These are phyloP conservation scores for Aethionema arabicum DNA, from an alignment of 345 rosid genomes.

Conservation along the genomic window DNA sequence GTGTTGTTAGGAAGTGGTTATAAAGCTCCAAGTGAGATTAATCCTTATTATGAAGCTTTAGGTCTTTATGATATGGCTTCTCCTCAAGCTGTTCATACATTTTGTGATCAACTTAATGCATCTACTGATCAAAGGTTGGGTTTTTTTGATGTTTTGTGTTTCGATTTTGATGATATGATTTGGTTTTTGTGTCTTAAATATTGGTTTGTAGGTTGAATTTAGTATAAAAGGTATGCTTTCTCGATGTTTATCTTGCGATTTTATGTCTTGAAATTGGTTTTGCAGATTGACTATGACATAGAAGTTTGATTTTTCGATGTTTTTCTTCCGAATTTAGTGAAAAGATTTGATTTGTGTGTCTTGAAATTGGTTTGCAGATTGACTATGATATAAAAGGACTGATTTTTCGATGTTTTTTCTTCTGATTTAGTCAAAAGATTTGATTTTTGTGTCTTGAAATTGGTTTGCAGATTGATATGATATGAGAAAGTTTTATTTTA, in stretches of 20 bases:
- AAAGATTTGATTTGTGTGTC: background rate
- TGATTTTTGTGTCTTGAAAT: no score
- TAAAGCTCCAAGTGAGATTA: conserved; percentile 46
- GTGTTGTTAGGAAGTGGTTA: conserved; percentile 78
- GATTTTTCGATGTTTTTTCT: no score
- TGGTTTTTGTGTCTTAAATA: background rate
- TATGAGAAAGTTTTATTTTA: no score
- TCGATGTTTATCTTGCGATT: no score
- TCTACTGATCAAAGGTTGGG: conserved; percentile 62
- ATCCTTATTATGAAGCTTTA: conserved; percentile 82
- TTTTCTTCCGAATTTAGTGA: no score
- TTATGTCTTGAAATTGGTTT: background rate
- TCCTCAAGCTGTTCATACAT: conserved; percentile 52
- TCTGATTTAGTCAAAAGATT: no score
- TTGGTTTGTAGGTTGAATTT: conserved; percentile 43
- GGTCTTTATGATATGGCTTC: conserved; percentile 76
- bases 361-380: conserved; percentile 39
- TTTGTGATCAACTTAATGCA: conserved; percentile 70
- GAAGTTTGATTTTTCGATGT: no score
- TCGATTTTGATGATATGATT: background rate
- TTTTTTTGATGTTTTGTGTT: background rate
- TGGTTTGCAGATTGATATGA: no score
- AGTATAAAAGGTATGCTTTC: no score
- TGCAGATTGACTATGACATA: no score
- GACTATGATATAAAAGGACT: conserved; percentile 41